Percentiles rank a stretch among this genome's conserved stretches.
These are phyloP conservation scores for Chlorella sp. DNA, from an alignment of 139 green algal genomes.

Conservation along the genomic window DNA sequence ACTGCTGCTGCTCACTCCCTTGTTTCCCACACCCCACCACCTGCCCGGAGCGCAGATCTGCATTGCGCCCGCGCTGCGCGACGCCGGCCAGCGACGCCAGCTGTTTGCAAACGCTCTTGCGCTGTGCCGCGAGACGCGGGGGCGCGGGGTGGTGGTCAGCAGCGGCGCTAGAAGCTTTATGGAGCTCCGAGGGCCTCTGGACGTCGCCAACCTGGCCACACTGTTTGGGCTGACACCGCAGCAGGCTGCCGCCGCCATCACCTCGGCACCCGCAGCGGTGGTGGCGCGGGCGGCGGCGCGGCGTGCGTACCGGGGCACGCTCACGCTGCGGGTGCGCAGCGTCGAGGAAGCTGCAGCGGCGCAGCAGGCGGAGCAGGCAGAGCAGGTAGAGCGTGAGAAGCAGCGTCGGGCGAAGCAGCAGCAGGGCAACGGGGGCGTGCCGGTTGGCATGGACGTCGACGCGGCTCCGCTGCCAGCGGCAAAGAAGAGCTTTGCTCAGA, in stretches of 20 bases:
- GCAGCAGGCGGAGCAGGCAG: background rate
- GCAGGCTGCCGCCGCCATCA: slow-evolving; percentile 57
- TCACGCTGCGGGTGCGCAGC: slow-evolving; percentile 35
- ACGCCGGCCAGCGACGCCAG: slow-evolving; percentile 50
- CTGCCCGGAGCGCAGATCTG: slow-evolving; percentile 45
- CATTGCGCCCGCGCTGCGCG: slow-evolving; percentile 48
- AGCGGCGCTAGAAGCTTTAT: slow-evolving; percentile 61
- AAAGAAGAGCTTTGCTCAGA: background rate
- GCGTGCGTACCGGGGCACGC: slow-evolving; percentile 44
- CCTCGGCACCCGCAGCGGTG: slow-evolving; percentile 29
- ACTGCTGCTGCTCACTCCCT: background rate
- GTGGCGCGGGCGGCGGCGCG: slow-evolving; percentile 39
- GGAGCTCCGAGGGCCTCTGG: slow-evolving; percentile 69
- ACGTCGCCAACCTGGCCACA: slow-evolving; percentile 66
- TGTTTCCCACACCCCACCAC: background rate
- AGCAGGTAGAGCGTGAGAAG: background rate
- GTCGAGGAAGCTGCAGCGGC: background rate
- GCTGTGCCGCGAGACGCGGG: slow-evolving; percentile 55
- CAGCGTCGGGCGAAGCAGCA: background rate
- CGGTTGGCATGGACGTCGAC: background rate
- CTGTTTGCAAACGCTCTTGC: slow-evolving; percentile 65
- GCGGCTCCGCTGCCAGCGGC: background rate
- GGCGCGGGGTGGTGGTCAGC: slow-evolving; percentile 62
- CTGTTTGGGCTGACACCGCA: slow-evolving; percentile 64
- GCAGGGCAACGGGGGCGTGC: background rate